Evolutionary conservation across 2,329 filamentous ascomycete genomes (phyloP).

Genomic region (Pyrenophora seminiperda): DNA sequence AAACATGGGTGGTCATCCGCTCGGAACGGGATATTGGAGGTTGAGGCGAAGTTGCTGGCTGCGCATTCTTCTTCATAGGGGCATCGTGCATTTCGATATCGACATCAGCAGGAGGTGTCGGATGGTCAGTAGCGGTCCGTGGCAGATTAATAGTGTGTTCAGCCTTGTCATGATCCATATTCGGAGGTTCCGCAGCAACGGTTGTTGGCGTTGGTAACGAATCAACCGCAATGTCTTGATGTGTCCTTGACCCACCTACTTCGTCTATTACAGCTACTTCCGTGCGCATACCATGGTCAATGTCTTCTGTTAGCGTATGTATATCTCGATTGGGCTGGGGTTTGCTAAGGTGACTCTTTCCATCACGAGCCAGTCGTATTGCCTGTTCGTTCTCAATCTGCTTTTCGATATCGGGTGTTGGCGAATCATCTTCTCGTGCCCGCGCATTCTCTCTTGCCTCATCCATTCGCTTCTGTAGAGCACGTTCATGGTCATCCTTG

Average conservation of each 20-base stretch:
- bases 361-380: conserved; percentile 44
- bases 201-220: conserved; percentile 46
- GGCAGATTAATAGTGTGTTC: conserved; percentile 17
- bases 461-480: conserved; percentile 57
- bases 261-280: conserved; percentile 10
- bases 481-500: conserved; percentile 61
- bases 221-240: conserved; percentile 33
- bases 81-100: conserved; percentile 44
- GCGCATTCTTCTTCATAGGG: conserved; percentile 18
- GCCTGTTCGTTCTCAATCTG: conserved; percentile 60
- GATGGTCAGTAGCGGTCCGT: conserved; percentile 34
- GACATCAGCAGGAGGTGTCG: conserved; percentile 43
- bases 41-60: conserved; percentile 30
- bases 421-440: conserved; percentile 52
- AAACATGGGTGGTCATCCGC: conserved; percentile 71
- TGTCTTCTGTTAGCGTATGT: conserved; percentile 32
- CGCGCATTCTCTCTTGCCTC: conserved; percentile 47
- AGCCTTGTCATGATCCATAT: conserved; percentile 28
- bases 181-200: conserved; percentile 40
- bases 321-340: conserved; percentile 13
- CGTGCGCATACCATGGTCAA: conserved; percentile 25
- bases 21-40: conserved; percentile 42
- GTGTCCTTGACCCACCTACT: conserved; percentile 14
- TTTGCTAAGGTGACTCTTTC: conserved; percentile 36
- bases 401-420: conserved; percentile 64